Conservation (phyloP, 768 basidiomycete species). For the Mycena pura region DNA sequence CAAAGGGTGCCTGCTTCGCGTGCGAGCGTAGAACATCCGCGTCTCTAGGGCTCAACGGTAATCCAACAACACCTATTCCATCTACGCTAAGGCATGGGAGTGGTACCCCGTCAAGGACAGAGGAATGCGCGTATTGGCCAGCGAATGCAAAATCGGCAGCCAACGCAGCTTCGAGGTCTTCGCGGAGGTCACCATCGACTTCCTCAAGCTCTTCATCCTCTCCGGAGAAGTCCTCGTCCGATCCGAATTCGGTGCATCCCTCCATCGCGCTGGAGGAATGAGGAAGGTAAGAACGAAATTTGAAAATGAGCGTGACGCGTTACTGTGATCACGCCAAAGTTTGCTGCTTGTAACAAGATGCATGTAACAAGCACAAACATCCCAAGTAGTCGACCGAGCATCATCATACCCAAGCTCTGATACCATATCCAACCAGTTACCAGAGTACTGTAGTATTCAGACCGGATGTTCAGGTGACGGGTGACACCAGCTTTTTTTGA, state of each 20-base stretch:
- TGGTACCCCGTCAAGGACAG: neutral
- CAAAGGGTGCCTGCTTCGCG: neutral
- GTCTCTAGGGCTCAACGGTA: conserved; percentile 1
- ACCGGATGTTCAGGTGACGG: no score
- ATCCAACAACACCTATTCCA: conserved; percentile 3
- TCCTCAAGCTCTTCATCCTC: no score
- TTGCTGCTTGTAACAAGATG: no score
- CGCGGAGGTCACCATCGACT: conserved; percentile 1
- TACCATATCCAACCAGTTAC: no score
- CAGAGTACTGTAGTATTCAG: no score
- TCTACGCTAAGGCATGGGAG: conserved; percentile 2
- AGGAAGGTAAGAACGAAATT: no score
- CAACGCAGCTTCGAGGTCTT: conserved; percentile 4
- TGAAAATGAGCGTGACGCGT: no score
- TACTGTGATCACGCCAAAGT: no score
- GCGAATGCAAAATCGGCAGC: conserved; percentile 5
- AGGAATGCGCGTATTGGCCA: conserved; percentile 12
- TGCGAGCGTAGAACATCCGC: neutral
- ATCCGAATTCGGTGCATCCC: neutral
- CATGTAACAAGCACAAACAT: no score
- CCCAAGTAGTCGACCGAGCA: no score
- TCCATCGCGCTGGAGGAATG: neutral
- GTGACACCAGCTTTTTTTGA: no score
- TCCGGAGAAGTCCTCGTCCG: neutral
- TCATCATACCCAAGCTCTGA: no score